Base-by-base conservation (phyloP, 106 monocot species). In the Amphibolis antarctica region DNA sequence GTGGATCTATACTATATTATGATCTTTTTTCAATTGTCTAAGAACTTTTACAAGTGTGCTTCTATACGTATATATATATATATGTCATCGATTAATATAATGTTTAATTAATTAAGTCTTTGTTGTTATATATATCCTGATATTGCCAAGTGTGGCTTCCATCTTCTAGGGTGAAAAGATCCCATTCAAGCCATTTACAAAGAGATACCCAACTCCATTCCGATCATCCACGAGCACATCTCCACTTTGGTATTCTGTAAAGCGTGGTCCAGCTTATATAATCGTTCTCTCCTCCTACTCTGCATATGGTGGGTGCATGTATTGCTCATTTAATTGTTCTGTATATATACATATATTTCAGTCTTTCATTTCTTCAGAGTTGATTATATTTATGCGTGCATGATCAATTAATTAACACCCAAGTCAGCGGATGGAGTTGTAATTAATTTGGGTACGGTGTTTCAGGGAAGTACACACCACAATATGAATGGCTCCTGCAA, bases 251-350 rank as follows among this genome's bases (percentile, higher is more conserved):
- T 91, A 98, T 77, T 81, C 90, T 17, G 59, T 98, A 23, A 90
- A 87, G 70, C 96, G 90, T 43, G 90, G 86, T 66, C 80, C 86
- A 61, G 96, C 96, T n/a, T 82, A 98, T 60, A 79, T 91, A 63
- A 85, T 98, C 52, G 86, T 90, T 64, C 77, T 98, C 13, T 98
- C 96, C 44, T 87, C 86, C 67, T 98, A 90, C 73, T 86, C 96
- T 66, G 84, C 96, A 45, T 98, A 87, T 65, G 96, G 96, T 98
- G 82, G 82, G 36, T 14, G 12, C 12, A 5, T 6, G 15, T 25
- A 55, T 22, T 10, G 30, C 3, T 59, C 27, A 28, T 59, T 30
- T 31, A 29, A 29, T 18, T 59, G 10, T 1, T 51, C 5, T 51
- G 18, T 45, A 12, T 45, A 17, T 53, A 19, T 53, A 36, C 60